phyloP scores from a whole-genome alignment of 2,329 filamentous ascomycete genomes.

The Fusarium pseudocircinatum region DNA sequence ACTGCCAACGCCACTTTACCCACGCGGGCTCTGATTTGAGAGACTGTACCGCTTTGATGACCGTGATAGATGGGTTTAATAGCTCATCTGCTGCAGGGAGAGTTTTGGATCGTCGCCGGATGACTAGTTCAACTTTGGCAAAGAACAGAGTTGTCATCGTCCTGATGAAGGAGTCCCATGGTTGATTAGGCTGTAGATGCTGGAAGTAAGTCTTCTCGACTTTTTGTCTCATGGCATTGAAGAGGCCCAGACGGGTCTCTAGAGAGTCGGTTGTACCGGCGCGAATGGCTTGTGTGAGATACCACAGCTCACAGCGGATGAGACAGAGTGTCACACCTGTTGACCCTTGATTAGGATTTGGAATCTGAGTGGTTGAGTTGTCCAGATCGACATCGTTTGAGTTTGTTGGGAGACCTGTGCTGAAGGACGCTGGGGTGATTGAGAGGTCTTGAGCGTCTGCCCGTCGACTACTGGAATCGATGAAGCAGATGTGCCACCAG shows the following conservation, averaged over 20 bases:
- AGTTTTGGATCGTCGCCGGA: slow-evolving; percentile 17
- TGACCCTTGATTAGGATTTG: neutral
- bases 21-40: slow-evolving; percentile 37
- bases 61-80: slow-evolving; percentile 13
- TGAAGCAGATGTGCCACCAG: slow-evolving; percentile 46
- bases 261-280: slow-evolving; percentile 3
- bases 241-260: slow-evolving; percentile 13
- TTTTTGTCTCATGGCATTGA: slow-evolving; percentile 12
- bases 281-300: slow-evolving; percentile 31
- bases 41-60: slow-evolving; percentile 34
- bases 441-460: slow-evolving; percentile 27
- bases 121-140: slow-evolving; percentile 41
- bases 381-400: slow-evolving; percentile 49
- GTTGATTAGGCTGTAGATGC: neutral
- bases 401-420: slow-evolving; percentile 55
- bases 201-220: slow-evolving; percentile 23
- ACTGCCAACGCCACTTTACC: slow-evolving; percentile 45
- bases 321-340: slow-evolving; percentile 31
- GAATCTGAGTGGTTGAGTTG: neutral
- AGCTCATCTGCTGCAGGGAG: neutral
- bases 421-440: slow-evolving; percentile 44
- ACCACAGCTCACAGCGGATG: slow-evolving; percentile 43
- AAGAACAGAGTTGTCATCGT: slow-evolving; percentile 41
- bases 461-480: slow-evolving; percentile 37
- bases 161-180: slow-evolving; percentile 31